Base-by-base conservation (phyloP, 2,329 filamentous ascomycete genomes). In the Cyclaneusma minus region DNA sequence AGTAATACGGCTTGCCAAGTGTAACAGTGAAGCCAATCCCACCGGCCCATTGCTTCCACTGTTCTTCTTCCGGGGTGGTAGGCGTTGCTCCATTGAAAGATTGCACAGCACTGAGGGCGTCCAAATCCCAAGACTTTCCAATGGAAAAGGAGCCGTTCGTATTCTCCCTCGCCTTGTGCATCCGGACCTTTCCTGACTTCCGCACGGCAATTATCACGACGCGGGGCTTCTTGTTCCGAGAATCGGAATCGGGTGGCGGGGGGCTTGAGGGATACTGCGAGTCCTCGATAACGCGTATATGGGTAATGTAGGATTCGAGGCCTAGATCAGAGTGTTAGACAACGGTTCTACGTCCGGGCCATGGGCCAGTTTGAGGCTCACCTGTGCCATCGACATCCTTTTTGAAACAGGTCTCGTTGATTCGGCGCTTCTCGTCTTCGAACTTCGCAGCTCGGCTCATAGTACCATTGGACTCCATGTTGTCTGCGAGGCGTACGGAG, bases 161-260 rank as follows among this genome's bases (percentile, higher is more conserved):
- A 49, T 98, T 98, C 56, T 98, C 89, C 42, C 92, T 77, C 31
- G 84, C 87, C 54, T 98, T 98, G 61, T 98, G 89, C 59, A 98
- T 73, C 44, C 85, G 80, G 25, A 98, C 87, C 33, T 84, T 68
- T 29, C 87, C 89, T 2, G 87, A 93, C 44, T 83, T 89, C 34
- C 83, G 72, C 33, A 98, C 89, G 7, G 87, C 79, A 38, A 98
- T 77, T 38, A 98, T 84, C 47, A 98, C 91, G 38, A 93, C 65
- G 43, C 89, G 73, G 24, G 76, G 69, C 52, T 98, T 98, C 52
- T 93, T 85, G 45, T 75, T 70, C 27, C 77, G 66, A 7, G 72
- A 56, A 6, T 65, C 58, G n/a, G 76, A 70, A 37, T 77, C 73
- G 3, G 82, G 82, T 3, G 89, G 85, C 27, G 89, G 77, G 17